Base-by-base conservation (phyloP, 2,329 filamentous ascomycete genomes). In the Penicillium sp. region DNA sequence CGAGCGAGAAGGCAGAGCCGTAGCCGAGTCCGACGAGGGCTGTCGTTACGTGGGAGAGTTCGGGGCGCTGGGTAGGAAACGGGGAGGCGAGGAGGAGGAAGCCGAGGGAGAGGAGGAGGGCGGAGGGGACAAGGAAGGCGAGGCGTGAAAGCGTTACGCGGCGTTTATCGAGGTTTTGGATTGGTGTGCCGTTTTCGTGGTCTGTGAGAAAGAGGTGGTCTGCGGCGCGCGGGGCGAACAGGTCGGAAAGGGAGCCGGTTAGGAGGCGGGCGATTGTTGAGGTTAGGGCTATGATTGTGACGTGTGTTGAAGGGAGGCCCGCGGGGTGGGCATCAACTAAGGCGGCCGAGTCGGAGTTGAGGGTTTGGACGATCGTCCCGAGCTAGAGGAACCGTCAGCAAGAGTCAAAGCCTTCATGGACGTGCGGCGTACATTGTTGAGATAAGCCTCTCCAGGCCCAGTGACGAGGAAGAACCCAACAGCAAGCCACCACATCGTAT, bases 401-500 rank as follows among this genome's bases (percentile, higher is more conserved):
- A 45, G n/a, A 62, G 44, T 21, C 4, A 48, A 21, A 35, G 6
- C 38, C 21, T 8, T 19, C 9, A 31, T 9, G 2, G 11, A 6
- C 13, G n/a, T 17, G 41, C 2, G 11, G 35, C 56, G 15, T 65
- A 81, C 82, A 71, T 98, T 99, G 80, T 98, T 99, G 79, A 98
- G 93, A 76, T 97, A 99, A 11, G 94, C 91, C 78, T 99, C 95
- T n/a, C 93, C 94, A 0, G 95, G 94, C 0, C 95, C 95, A 58
- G 93, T 91, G 69, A 97, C 91, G 65, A 98, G 85, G 77, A 98
- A 92, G 79, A 99, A 98, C 21, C 93, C 93, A 0, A 89, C 81
- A 0, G 94, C 92, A 68, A 99, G 90, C 74, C 89, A 91, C 94
- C 94, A 99, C 94, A 98, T 98, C 13, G 93, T 97, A 63, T 86